phyloP scores from a whole-genome alignment of 345 rosid genomes.

The Rhodamnia rubescens region DNA sequence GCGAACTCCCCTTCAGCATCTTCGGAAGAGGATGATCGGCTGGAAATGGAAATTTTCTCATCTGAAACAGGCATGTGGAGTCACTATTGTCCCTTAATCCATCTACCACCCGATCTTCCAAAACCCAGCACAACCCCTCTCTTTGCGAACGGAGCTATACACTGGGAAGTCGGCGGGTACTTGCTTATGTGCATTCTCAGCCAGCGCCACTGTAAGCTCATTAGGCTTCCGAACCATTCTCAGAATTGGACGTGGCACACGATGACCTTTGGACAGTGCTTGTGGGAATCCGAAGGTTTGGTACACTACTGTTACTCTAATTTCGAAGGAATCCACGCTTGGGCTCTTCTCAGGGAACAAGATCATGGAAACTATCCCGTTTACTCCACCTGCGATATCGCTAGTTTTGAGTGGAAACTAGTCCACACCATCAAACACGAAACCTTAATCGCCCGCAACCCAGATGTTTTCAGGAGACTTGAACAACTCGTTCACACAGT shows the following conservation, averaged over 20 bases:
- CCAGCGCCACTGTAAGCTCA: not conserved
- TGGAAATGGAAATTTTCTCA: conserved; percentile 13
- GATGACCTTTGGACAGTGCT: conserved; percentile 12
- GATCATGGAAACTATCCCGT: not conserved
- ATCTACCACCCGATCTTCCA: conserved; percentile 10
- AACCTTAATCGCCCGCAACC: not conserved
- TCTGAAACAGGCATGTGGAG: conserved; percentile 6
- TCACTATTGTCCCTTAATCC: not conserved
- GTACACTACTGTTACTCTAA: conserved; percentile 14
- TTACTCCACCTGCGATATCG: not conserved
- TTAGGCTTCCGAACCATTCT: conserved; percentile 8
- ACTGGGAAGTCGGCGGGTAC: conserved; percentile 13
- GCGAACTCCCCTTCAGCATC: not conserved
- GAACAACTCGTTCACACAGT: not conserved
- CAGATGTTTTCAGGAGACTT: not conserved
- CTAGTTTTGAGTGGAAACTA: conserved; percentile 6
- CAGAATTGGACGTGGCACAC: conserved; percentile 5
- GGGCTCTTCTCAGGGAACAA: conserved; percentile 9
- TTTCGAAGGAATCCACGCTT: conserved; percentile 17
- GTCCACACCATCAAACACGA: not conserved
- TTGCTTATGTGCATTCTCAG: conserved; percentile 4
- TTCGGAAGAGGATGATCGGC: not conserved
- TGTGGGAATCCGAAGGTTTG: conserved; percentile 12
- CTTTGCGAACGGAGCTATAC: conserved; percentile 6
- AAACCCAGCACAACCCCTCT: conserved; percentile 1